Base-by-base conservation (phyloP, 768 basidiomycete genomes). In the Candolleomyces aberdarensis region DNA sequence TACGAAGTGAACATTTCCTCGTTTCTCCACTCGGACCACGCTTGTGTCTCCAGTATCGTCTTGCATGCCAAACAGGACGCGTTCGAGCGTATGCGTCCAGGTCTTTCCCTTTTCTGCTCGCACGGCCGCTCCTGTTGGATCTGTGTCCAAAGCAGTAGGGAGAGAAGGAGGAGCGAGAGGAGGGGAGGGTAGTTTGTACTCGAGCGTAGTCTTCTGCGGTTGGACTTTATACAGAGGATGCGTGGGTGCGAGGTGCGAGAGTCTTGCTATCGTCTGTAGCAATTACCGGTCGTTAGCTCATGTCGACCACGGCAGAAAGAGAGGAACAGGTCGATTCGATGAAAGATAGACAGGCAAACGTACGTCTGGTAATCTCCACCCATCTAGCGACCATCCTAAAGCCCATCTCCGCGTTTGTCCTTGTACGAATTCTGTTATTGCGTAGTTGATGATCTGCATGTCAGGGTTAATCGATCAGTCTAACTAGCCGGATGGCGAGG, bases 351-450 rank as follows among this genome's bases (percentile, higher is more conserved):
- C 20, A 29, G 3, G 36, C 14, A 32, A 11, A 77, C 91, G 56
- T 70, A 95, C 96, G 63, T 97, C 94, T 0, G 92, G 87, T 32
- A 97, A 74, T 7, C 85, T 85, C 14, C 70, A 70, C 31, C 82
- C 79, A 2, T 74, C 76, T 57, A 88, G 86, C 0, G 91, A 94
- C 96, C 96, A 98, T 0, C 83, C 93, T 2, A 98, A 73, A 0
- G 88, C 92, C 94, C 95, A 98, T n/a, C 97, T 84, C 1, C 89
- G 81, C 0, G 96, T 98, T 59, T 88, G 85, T 0, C 96, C 93
- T 73, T 94, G 94, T 3, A 88, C 76, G 50, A 96, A 89, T 64
- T 94, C 88, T 0, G 87, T 87, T 49, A 98, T 77, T 0, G 86
- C 90, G 71, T 96, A 98, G 72, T 97, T 97, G 36, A 83, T 77